phyloP scores from a whole-genome alignment of 2,329 filamentous ascomycete genomes.

The Pestalotiopsis sp. region DNA sequence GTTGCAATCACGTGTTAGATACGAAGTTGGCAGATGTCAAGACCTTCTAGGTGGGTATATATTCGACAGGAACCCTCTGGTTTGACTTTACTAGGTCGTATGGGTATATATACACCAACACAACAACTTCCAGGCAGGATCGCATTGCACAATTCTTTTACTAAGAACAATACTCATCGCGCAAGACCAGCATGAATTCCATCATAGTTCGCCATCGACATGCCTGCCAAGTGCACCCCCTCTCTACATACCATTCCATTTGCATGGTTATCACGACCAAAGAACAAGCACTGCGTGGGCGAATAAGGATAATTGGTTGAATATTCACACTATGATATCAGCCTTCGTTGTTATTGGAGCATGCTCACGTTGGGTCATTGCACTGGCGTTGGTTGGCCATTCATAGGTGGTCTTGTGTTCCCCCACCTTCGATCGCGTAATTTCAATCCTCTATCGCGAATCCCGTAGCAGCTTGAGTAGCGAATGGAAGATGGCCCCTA shows the following conservation, averaged over 20 bases:
- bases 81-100: too few relatives aligned
- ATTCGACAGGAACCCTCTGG: too few relatives aligned
- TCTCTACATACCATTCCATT: neutral
- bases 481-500: neutral
- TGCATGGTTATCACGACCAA: neutral
- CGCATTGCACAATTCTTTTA: neutral
- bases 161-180: neutral
- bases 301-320: neutral
- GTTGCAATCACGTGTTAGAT: neutral
- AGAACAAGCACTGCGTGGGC: neutral
- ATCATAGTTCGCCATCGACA: constrained; percentile 4
- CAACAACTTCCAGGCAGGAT: too few relatives aligned
- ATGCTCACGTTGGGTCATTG: neutral
- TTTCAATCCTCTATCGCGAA: constrained; percentile 4
- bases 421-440: constrained; percentile 7
- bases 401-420: neutral
- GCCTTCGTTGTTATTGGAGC: neutral
- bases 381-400: neutral
- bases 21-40: neutral
- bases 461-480: neutral
- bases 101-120: too few relatives aligned
- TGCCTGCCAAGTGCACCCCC: neutral
- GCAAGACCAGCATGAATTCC: constrained; percentile 4
- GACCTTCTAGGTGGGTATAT: too few relatives aligned
- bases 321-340: neutral